These are phyloP conservation scores for Trichoderma brevicompactum DNA, from an alignment of 2,329 filamentous ascomycete species.

Conservation along the genomic window DNA sequence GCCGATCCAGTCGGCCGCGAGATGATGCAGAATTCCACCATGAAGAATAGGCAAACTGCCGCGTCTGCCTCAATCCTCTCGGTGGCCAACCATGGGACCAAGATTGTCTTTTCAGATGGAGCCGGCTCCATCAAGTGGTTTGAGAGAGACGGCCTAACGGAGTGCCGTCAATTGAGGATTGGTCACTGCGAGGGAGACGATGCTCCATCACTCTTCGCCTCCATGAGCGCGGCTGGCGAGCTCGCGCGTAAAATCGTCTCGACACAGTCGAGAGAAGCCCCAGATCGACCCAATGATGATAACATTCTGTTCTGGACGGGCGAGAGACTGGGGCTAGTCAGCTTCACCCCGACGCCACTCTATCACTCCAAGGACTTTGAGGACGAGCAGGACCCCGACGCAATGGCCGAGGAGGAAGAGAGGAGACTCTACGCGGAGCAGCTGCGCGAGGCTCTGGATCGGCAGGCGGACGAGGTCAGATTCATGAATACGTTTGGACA, in stretches of 20 bases:
- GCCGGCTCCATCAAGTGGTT: constrained; percentile 88
- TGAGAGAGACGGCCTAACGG: constrained; percentile 77
- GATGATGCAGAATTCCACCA: constrained; percentile 51
- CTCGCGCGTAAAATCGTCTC: constrained; percentile 81
- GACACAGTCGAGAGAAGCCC: constrained; percentile 48
- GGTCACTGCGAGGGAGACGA: constrained; percentile 57
- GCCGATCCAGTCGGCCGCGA: constrained; percentile 36
- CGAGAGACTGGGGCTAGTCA: constrained; percentile 76
- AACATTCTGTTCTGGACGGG: constrained; percentile 88
- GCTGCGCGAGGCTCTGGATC: constrained; percentile 76
- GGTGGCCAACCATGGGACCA: constrained; percentile 78
- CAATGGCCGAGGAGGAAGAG: constrained; percentile 53
- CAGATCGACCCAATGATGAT: constrained; percentile 56
- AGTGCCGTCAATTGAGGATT: constrained; percentile 59
- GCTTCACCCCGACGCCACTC: constrained; percentile 59
- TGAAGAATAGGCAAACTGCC: constrained; percentile 83
- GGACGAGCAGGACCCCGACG: constrained; percentile 48
- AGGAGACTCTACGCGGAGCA: constrained; percentile 66
- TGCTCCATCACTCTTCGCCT: constrained; percentile 55
- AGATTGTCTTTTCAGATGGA: constrained; percentile 82
- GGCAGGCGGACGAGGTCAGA: constrained; percentile 77
- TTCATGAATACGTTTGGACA: constrained; percentile 69
- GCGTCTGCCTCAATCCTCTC: constrained; percentile 80
- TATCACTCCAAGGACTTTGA: constrained; percentile 59
- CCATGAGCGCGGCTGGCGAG: constrained; percentile 64